A percentile compares a stretch with the other conserved stretches of the same genome.
Conservation (phyloP, 495 filamentous ascomycete genomes). For the Podospora appendiculata region DNA sequence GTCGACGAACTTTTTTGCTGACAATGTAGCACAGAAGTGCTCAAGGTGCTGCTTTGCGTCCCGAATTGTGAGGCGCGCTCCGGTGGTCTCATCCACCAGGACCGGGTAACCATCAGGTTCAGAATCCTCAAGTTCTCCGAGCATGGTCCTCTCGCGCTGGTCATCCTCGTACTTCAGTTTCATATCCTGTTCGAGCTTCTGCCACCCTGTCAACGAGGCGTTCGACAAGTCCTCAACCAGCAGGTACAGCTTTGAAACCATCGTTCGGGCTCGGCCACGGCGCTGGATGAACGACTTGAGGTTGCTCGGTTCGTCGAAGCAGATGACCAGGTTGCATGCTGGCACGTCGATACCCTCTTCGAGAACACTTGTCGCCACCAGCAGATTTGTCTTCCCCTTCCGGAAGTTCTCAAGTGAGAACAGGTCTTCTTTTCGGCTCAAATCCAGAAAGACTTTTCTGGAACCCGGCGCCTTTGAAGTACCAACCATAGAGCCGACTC, state of each 20-base stretch:
- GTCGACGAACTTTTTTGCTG: constrained; percentile 45
- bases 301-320: constrained; percentile 67
- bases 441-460: constrained; percentile 51
- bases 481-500: constrained; percentile 64
- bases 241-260: constrained; percentile 62
- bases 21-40: constrained; percentile 70
- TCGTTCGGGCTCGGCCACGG: constrained; percentile 71
- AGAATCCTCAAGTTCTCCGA: constrained; percentile 44
- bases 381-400: constrained; percentile 60
- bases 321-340: constrained; percentile 80
- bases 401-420: constrained; percentile 62
- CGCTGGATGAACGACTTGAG: constrained; percentile 86
- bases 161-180: constrained; percentile 66
- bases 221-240: constrained; percentile 36
- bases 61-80: constrained; percentile 65
- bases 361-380: constrained; percentile 76
- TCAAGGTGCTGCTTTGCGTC: constrained; percentile 68
- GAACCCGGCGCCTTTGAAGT: constrained; percentile 43
- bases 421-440: constrained; percentile 46
- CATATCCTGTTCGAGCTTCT: constrained; percentile 64
- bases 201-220: constrained; percentile 43
- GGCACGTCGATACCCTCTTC: constrained; percentile 92
- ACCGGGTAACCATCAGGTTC: constrained; percentile 36
- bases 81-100: constrained; percentile 45
- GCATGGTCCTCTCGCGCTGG: constrained; percentile 40